Evolutionary conservation across 2,329 filamentous ascomycete genomes (phyloP).

Genomic region (Pseudonectria buxi): DNA sequence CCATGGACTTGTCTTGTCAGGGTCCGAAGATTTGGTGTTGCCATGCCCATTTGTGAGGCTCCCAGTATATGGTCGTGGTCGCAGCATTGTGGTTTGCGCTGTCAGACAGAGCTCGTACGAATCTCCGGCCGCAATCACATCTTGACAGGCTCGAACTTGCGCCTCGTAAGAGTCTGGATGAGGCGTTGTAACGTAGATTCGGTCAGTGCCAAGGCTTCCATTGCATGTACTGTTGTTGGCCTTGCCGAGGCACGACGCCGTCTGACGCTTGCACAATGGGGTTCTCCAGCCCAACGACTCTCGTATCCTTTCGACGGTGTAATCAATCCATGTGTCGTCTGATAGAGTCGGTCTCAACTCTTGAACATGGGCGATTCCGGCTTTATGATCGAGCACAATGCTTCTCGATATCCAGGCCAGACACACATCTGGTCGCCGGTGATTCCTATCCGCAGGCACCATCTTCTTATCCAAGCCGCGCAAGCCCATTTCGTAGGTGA

Average conservation of each 20-base stretch:
- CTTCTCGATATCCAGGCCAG: slow-evolving; percentile 72
- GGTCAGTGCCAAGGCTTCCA: slow-evolving; percentile 1
- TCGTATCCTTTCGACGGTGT: slow-evolving; percentile 23
- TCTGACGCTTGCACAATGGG: too few species aligned
- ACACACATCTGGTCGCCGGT: slow-evolving; percentile 60
- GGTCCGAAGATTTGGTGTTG: background rate
- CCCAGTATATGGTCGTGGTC: slow-evolving; percentile 16
- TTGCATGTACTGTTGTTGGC: too few species aligned
- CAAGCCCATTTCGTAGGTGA: slow-evolving; percentile 78
- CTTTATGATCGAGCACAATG: slow-evolving; percentile 67
- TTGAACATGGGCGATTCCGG: slow-evolving; percentile 59
- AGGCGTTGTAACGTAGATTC: slow-evolving; percentile 32
- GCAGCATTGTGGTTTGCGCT: slow-evolving; percentile 60
- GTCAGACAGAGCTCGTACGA: slow-evolving; percentile 85
- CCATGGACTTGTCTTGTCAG: slow-evolving; percentile 46
- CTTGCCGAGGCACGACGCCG: too few species aligned
- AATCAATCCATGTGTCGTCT: slow-evolving; percentile 26
- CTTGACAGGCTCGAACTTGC: slow-evolving; percentile 63
- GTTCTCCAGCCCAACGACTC: slow-evolving; percentile 27
- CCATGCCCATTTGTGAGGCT: background rate
- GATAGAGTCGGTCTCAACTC: slow-evolving; percentile 20
- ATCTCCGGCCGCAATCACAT: slow-evolving; percentile 66
- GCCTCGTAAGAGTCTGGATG: slow-evolving; percentile 50
- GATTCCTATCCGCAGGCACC: slow-evolving; percentile 21
- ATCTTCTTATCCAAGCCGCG: slow-evolving; percentile 25